Percentiles rank a stretch among this genome's conserved stretches.
Evolutionary conservation across 805 yeast genomes (phyloP).

Genomic region (Teunomyces panamensis): DNA sequence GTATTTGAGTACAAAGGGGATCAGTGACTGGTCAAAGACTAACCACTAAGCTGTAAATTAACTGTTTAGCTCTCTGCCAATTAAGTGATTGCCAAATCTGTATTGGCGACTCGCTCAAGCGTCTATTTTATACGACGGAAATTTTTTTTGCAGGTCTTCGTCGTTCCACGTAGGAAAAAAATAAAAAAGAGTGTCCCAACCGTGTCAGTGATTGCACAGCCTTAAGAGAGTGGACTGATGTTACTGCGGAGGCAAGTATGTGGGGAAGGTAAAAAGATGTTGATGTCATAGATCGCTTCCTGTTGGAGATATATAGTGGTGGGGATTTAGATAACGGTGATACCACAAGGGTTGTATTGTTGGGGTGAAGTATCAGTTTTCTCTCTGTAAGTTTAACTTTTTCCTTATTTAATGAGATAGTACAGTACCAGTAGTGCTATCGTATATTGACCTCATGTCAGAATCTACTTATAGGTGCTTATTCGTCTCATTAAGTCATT

Average conservation of each 20-base stretch:
- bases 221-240: not conserved
- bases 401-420: too few relatives aligned
- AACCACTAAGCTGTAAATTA: not conserved
- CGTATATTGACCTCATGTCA: too few relatives aligned
- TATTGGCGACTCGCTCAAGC: not conserved
- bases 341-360: too few relatives aligned
- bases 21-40: not conserved
- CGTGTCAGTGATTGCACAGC: not conserved
- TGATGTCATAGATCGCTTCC: not conserved
- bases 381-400: too few relatives aligned
- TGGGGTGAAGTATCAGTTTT: too few relatives aligned
- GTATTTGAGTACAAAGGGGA: not conserved
- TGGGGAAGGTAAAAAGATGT: not conserved
- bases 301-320: too few relatives aligned
- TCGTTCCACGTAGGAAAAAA: conserved; percentile 3
- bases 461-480: too few relatives aligned
- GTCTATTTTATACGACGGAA: conserved; percentile 5
- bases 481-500: too few relatives aligned
- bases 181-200: conserved; percentile 2
- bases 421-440: too few relatives aligned
- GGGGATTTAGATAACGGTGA: too few relatives aligned
- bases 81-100: conserved; percentile 1
- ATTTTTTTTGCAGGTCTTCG: conserved; percentile 4
- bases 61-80: conserved; percentile 3
- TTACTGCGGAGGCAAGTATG: not conserved